phyloP scores from a whole-genome alignment of 78 protist genomes.

The Goniomonas avonlea region DNA sequence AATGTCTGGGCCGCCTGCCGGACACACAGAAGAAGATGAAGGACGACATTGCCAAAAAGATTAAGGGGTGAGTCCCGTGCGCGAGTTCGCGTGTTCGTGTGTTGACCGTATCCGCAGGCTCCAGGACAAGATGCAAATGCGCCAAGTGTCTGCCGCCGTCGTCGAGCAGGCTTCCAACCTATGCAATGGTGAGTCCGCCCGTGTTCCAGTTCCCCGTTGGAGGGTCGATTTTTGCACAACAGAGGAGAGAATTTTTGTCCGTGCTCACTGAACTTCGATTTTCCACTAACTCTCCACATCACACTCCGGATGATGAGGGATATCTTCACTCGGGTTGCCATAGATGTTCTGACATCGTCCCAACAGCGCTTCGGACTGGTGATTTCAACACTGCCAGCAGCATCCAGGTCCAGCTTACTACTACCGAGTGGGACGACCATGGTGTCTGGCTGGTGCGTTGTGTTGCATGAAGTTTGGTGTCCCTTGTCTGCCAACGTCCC shows the following conservation, averaged over 20 bases:
- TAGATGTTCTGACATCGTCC: no score
- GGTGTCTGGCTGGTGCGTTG: background rate
- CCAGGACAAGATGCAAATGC: background rate
- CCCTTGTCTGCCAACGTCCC: background rate
- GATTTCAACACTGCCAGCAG: background rate
- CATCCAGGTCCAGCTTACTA: slow-evolving; percentile 13
- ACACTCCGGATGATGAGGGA: background rate
- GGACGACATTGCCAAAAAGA: background rate
- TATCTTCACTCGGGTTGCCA: background rate
- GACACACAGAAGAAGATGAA: slow-evolving; percentile 12
- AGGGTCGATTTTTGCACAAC: background rate
- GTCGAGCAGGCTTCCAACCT: background rate
- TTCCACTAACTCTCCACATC: background rate
- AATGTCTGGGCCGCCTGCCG: background rate
- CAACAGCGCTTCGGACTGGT: background rate
- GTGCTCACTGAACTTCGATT: background rate
- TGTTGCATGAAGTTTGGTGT: background rate
- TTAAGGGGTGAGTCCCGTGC: no score
- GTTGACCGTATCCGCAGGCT: background rate
- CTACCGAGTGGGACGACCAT: slow-evolving; percentile 29
- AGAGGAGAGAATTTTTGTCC: background rate
- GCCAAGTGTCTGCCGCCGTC: background rate
- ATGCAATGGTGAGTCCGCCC: background rate
- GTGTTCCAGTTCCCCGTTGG: background rate
- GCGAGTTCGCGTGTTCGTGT: background rate